phyloP scores from a whole-genome alignment of 345 rosid genomes.

The Hibiscus syriacus region DNA sequence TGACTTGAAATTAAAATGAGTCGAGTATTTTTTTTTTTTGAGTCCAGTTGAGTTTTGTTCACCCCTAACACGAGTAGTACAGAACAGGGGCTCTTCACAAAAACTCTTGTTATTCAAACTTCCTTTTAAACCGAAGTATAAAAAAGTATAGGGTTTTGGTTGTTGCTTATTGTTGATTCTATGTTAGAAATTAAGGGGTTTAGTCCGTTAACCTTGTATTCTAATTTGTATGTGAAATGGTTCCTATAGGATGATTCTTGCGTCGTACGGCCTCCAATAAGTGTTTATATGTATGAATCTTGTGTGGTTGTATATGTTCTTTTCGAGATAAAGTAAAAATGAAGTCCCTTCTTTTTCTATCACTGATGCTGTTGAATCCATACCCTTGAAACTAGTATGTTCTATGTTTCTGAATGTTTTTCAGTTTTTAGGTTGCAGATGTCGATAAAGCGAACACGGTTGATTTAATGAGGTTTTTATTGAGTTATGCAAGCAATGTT shows the following conservation, averaged over 20 bases:
- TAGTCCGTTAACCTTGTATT: background rate
- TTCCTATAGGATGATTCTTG: background rate
- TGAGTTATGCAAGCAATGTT: conserved; percentile 36
- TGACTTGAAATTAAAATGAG: too few relatives aligned
- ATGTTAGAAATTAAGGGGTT: background rate
- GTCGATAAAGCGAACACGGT: conserved; percentile 40
- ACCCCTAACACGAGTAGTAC: too few relatives aligned
- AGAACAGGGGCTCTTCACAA: too few relatives aligned
- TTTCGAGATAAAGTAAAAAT: background rate
- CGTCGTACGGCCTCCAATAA: background rate
- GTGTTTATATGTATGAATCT: background rate
- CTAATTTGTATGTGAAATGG: background rate
- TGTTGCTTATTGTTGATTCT: background rate
- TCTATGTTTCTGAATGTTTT: background rate
- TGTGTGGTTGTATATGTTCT: background rate
- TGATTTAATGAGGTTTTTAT: conserved; percentile 72
- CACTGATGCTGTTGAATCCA: background rate
- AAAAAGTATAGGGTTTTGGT: too few relatives aligned
- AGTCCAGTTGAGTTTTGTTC: too few relatives aligned
- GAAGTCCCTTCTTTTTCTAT: background rate
- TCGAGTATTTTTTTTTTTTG: too few relatives aligned
- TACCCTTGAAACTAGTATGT: background rate
- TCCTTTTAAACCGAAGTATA: too few relatives aligned
- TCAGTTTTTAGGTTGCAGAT: conserved; percentile 29
- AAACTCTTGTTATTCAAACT: too few relatives aligned